These are phyloP conservation scores for Exophiala dermatitidis DNA, from an alignment of 2,329 filamentous ascomycete genomes.

Conservation along the genomic window DNA sequence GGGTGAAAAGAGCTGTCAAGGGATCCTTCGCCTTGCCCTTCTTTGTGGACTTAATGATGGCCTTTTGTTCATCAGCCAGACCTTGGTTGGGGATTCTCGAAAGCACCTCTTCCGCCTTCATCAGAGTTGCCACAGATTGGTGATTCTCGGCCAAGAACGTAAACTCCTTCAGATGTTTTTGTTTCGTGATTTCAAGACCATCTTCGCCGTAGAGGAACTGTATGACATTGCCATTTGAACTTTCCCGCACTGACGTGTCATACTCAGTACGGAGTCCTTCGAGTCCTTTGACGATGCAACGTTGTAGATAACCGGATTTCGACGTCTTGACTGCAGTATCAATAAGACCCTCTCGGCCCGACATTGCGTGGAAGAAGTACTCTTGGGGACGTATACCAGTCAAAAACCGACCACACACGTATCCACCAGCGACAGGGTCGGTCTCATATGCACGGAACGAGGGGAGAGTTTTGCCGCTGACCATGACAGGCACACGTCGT, in stretches of 20 bases:
- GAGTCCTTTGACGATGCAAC: constrained; percentile 98
- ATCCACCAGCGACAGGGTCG: constrained; percentile 80
- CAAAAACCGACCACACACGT: constrained; percentile 92
- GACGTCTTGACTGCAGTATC: constrained; percentile 99
- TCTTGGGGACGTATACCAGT: constrained; percentile 95
- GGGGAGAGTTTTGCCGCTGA: constrained; percentile 90
- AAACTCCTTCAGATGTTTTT: constrained; percentile 85
- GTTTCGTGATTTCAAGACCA: constrained; percentile 86
- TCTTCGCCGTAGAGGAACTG: constrained; percentile 98
- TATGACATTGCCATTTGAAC: constrained; percentile 79
- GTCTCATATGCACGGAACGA: constrained; percentile 93
- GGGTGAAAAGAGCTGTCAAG: constrained; percentile 63
- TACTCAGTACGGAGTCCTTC: constrained; percentile 89
- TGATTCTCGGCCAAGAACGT: constrained; percentile 84
- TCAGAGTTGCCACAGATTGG: constrained; percentile 66
- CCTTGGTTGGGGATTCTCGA: constrained; percentile 6
- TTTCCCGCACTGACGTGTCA: constrained; percentile 84
- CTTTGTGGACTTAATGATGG: constrained; percentile 56
- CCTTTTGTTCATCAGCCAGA: constrained; percentile 42
- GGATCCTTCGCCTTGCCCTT: constrained; percentile 62
- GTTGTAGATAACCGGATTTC: constrained; percentile 88
- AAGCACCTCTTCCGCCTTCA: constrained; percentile 54
- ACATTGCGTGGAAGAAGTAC: constrained; percentile 99
- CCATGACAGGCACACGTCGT: constrained; percentile 90
- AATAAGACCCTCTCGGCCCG: constrained; percentile 93